phyloP scores from a whole-genome alignment of 2,329 filamentous ascomycete species.

The Rhynchosporium agropyri region DNA sequence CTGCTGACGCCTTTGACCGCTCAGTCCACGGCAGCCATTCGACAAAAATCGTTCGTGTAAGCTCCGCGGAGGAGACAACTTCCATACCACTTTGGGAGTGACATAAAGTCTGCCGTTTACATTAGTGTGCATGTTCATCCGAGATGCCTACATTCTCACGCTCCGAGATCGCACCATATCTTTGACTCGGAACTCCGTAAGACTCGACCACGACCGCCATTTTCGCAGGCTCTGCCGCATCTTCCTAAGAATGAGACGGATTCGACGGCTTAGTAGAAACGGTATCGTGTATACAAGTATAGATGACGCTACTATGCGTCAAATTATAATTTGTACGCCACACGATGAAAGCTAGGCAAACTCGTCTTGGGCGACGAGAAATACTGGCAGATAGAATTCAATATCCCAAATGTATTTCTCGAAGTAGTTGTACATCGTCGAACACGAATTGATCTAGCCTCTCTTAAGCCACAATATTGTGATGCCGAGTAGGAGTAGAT shows the following conservation, averaged over 20 bases:
- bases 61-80: not conserved
- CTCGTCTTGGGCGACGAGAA: no score
- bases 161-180: conserved; percentile 9
- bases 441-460: no score
- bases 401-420: no score
- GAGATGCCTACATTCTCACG: not conserved
- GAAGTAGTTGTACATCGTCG: no score
- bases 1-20: not conserved
- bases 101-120: not conserved
- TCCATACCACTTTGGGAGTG: no score
- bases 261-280: not conserved
- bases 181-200: not conserved
- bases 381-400: no score
- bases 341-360: no score
- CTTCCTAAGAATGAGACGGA: no score
- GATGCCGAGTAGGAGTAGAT: not conserved
- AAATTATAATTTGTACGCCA: not conserved
- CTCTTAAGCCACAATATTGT: not conserved
- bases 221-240: not conserved
- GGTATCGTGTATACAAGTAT: not conserved
- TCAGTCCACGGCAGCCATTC: not conserved
- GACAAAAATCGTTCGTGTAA: not conserved
- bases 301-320: not conserved
- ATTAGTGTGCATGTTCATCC: not conserved
- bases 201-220: no score